phyloP scores from a whole-genome alignment of 1,284 basidiomycete genomes.

The Marasmius fiardii region DNA sequence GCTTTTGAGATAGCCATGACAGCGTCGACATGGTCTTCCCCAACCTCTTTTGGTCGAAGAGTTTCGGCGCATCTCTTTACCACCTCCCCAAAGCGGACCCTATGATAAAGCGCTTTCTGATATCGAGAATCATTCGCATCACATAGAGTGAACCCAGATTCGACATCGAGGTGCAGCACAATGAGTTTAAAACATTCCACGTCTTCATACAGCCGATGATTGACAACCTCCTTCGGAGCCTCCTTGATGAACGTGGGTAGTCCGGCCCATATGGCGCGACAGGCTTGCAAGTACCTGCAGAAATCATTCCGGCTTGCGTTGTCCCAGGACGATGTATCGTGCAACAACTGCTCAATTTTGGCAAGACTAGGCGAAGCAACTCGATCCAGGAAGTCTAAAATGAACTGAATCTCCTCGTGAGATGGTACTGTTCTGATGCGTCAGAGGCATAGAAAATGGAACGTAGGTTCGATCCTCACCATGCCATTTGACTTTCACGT shows the following conservation, averaged over 20 bases:
- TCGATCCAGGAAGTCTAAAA: slow-evolving; percentile 74
- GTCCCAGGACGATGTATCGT: slow-evolving; percentile 59
- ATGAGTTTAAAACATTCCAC: slow-evolving; percentile 65
- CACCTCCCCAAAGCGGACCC: slow-evolving; percentile 67
- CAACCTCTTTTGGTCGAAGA: slow-evolving; percentile 54
- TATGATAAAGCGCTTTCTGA: slow-evolving; percentile 58
- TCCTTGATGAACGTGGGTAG: slow-evolving; percentile 68
- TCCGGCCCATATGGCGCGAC: slow-evolving; percentile 69
- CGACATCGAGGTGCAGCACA: slow-evolving; percentile 57
- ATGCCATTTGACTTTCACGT: slow-evolving; percentile 90
- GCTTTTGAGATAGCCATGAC: slow-evolving; percentile 69
- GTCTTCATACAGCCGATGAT: slow-evolving; percentile 56
- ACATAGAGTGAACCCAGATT: slow-evolving; percentile 74
- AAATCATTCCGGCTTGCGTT: slow-evolving; percentile 87
- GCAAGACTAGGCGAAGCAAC: slow-evolving; percentile 67
- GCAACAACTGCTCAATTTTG: slow-evolving; percentile 65
- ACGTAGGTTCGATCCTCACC: slow-evolving; percentile 35
- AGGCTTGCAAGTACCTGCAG: slow-evolving; percentile 75
- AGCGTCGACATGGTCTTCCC: slow-evolving; percentile 92
- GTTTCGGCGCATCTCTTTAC: slow-evolving; percentile 68
- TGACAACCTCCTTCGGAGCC: slow-evolving; percentile 49
- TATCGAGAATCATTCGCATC: slow-evolving; percentile 79
- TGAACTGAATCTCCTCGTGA: slow-evolving; percentile 76
- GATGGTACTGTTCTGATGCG: slow-evolving; percentile 53
- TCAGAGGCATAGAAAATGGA: not conserved